These are phyloP conservation scores for Fomes fomentarius DNA, from an alignment of 1,284 basidiomycete genomes.

Conservation along the genomic window DNA sequence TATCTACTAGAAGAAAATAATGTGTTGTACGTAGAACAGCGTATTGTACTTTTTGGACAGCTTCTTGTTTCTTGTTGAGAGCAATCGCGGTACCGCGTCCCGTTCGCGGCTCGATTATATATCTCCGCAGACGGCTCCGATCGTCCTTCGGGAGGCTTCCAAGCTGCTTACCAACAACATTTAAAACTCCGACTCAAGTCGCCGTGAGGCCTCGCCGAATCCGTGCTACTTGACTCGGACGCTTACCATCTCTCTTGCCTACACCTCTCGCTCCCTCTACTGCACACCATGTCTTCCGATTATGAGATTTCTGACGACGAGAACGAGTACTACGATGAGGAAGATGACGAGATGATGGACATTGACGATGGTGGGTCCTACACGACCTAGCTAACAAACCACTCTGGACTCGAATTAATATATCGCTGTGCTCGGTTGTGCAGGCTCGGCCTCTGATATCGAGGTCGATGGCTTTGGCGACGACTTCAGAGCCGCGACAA, in stretches of 20 bases:
- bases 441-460: constrained; percentile 58
- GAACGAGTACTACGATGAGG: constrained; percentile 64
- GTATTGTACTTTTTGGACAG: constrained; percentile 24
- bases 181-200: constrained; percentile 16
- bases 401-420: constrained; percentile 3
- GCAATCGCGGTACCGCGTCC: too few species aligned
- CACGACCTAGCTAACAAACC: constrained; percentile 7
- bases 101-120: too few species aligned
- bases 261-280: background rate
- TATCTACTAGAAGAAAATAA: constrained; percentile 29
- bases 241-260: constrained; percentile 9
- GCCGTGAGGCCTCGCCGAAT: constrained; percentile 18
- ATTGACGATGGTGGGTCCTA: constrained; percentile 46
- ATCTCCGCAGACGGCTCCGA: too few species aligned
- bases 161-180: constrained; percentile 6
- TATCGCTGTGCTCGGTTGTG: constrained; percentile 5
- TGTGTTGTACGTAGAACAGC: constrained; percentile 26
- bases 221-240: constrained; percentile 19
- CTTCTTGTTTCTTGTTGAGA: background rate
- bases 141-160: too few species aligned
- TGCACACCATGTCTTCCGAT: constrained; percentile 64
- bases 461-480: constrained; percentile 65
- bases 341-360: constrained; percentile 69
- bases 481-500: constrained; percentile 60
- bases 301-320: constrained; percentile 76